These are phyloP conservation scores for Bruguiera sexangula DNA, from an alignment of 345 rosid genomes.

Conservation along the genomic window DNA sequence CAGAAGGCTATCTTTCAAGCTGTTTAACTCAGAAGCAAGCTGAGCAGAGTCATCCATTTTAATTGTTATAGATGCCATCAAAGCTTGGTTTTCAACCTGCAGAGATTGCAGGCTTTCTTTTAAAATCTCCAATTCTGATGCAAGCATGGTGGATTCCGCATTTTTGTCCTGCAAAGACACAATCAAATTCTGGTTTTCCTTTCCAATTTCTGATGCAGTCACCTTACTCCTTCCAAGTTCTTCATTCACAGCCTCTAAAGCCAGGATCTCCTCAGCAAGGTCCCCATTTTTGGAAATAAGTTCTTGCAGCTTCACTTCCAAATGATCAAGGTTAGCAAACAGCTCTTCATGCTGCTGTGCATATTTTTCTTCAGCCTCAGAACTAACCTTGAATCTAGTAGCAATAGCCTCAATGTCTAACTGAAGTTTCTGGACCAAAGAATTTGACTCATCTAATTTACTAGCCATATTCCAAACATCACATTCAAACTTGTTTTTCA, in stretches of 20 bases:
- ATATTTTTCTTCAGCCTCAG: constrained; percentile 53
- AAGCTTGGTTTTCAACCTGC: constrained; percentile 21
- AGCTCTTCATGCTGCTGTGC: constrained; percentile 43
- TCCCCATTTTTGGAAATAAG: constrained; percentile 51
- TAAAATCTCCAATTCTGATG: constrained; percentile 39
- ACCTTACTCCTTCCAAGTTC: constrained; percentile 58
- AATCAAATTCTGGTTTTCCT: constrained; percentile 52
- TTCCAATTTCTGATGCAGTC: constrained; percentile 48
- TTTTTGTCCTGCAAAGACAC: constrained; percentile 50
- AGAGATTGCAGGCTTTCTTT: constrained; percentile 38
- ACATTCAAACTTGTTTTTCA: constrained; percentile 55
- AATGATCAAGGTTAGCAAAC: constrained; percentile 49
- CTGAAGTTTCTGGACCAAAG: constrained; percentile 58
- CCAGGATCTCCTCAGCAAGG: constrained; percentile 51
- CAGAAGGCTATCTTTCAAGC: constrained; percentile 13
- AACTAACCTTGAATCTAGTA: constrained; percentile 43
- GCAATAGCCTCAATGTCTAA: constrained; percentile 52
- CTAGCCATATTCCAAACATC: constrained; percentile 39
- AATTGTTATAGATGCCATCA: constrained; percentile 8
- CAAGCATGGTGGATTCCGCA: constrained; percentile 47
- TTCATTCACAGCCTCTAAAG: constrained; percentile 41
- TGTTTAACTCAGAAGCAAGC: constrained; percentile 20
- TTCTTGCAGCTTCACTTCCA: constrained; percentile 54
- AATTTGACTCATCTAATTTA: constrained; percentile 48
- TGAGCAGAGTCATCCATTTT: constrained; percentile 14